Base-by-base conservation (phyloP, 2,329 filamentous ascomycete genomes). In the Myriosclerotinia curreyana region DNA sequence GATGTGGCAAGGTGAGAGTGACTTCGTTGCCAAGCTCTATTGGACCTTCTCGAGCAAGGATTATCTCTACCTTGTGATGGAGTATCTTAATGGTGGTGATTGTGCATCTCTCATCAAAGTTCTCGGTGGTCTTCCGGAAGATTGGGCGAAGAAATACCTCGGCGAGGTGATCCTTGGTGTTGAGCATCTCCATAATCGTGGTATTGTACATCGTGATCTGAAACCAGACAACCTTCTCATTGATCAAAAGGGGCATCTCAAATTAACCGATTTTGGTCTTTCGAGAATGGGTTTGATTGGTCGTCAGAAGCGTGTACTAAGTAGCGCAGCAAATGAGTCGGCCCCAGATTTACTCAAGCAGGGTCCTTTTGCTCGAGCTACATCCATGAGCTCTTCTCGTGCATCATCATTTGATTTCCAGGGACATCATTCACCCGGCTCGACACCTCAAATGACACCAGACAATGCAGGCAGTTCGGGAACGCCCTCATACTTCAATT, bases 31-130 rank as follows among this genome's bases (percentile, higher is more conserved):
- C 34, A 99, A 99, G 79, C 83, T 99, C 15, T 99, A 98, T 79
- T 99, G 96, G 96, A 99, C 95, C 0, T 99, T 99, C 74, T 96
- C 95, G 5, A 99, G 94, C 82, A 99, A 99, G 74, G 95, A 99
- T 74, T 99, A 97, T 74, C 86, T 99, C 31, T 99, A 98, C 74
- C 82, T 99, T 65, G 95, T 99, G 31, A 99, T 99, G 95, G 95
- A 99, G 75, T 99, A 99, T 77, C 82, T 99, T 65, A 99, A 98
- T 71, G 95, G 95, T 44, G 95, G 95, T 53, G 95, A 99, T 73
- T 99, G 94, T 75, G 95, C 96, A 56, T 96, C 95, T 7, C 81
- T 99, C 61, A 95, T 98, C 79, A 99, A 98, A 75, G 87, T 96
- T 34, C 83, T 99, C 1, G 93, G 93, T 38, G 92, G 91, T 3